Evolutionary conservation across 2,329 filamentous ascomycete genomes (phyloP).

Genomic region (Blastomyces parvus): DNA sequence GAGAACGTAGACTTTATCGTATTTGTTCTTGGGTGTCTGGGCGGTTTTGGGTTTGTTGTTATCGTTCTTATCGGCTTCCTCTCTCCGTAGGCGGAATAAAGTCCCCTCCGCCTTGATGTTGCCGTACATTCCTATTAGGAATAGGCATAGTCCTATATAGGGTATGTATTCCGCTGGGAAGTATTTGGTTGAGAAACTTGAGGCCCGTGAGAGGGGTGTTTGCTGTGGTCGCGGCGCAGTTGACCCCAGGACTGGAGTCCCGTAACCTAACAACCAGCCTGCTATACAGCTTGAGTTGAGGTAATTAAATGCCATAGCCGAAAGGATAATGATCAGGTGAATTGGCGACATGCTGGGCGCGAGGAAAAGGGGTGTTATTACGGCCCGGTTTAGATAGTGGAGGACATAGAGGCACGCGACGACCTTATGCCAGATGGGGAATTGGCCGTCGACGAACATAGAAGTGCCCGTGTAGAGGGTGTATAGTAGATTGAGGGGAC

Average conservation of each 20-base stretch:
- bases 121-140: slow-evolving; percentile 62
- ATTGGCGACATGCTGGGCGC: slow-evolving; percentile 92
- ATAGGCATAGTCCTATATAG: slow-evolving; percentile 60
- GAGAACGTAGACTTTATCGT: slow-evolving; percentile 78
- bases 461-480: slow-evolving; percentile 60
- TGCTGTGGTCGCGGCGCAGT: slow-evolving; percentile 11
- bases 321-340: slow-evolving; percentile 56
- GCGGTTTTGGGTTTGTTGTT: slow-evolving; percentile 24
- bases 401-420: slow-evolving; percentile 48
- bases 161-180: slow-evolving; percentile 40
- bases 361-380: slow-evolving; percentile 66
- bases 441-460: slow-evolving; percentile 26
- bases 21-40: slow-evolving; percentile 37
- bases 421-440: slow-evolving; percentile 31
- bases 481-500: slow-evolving; percentile 69
- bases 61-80: slow-evolving; percentile 45
- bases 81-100: slow-evolving; percentile 72
- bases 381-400: slow-evolving; percentile 84
- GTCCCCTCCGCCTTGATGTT: slow-evolving; percentile 90
- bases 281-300: slow-evolving; percentile 69
- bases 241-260: slow-evolving; percentile 33
- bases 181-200: slow-evolving; percentile 23
- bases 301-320: slow-evolving; percentile 65
- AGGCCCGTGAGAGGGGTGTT: not conserved
- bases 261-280: slow-evolving; percentile 74